phyloP scores from a whole-genome alignment of 2,329 filamentous ascomycete genomes.

The Hyphodiscus sp. region DNA sequence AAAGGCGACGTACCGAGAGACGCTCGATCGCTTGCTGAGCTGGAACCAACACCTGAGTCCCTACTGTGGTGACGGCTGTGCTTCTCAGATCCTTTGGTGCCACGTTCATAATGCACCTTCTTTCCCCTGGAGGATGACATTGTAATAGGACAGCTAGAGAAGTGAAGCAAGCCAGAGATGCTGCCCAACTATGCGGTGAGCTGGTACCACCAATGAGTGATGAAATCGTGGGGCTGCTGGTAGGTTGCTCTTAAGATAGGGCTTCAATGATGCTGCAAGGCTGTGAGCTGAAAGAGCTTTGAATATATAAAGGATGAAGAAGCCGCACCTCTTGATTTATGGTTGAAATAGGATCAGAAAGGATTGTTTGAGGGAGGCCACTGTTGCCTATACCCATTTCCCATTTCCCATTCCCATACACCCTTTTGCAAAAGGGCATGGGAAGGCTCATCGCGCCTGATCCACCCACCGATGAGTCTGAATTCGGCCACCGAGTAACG shows the following conservation, averaged over 20 bases:
- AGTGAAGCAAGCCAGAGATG: slow-evolving; percentile 5
- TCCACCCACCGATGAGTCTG: not conserved
- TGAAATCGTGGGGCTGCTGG: slow-evolving; percentile 5
- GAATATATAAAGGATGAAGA: slow-evolving; percentile 14
- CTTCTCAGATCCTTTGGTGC: slow-evolving; percentile 16
- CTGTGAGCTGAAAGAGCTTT: slow-evolving; percentile 2
- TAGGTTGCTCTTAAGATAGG: slow-evolving; percentile 7
- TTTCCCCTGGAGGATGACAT: slow-evolving; percentile 22
- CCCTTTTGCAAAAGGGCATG: slow-evolving; percentile 3
- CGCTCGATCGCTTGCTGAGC: slow-evolving; percentile 20
- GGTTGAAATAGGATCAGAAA: slow-evolving; percentile 2
- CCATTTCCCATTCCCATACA: slow-evolving; percentile 2
- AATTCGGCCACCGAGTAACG: slow-evolving; percentile 7
- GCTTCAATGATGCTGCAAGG: slow-evolving; percentile 1
- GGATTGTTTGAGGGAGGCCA: not conserved
- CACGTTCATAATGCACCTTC: slow-evolving; percentile 22
- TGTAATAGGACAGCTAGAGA: slow-evolving; percentile 7
- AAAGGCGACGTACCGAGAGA: slow-evolving; percentile 16
- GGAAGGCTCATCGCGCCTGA: not conserved
- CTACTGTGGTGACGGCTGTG: slow-evolving; percentile 15
- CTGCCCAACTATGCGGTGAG: not conserved
- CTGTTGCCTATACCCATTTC: slow-evolving; percentile 14
- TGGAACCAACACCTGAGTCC: slow-evolving; percentile 22
- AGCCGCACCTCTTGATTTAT: slow-evolving; percentile 1
- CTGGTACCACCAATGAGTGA: not conserved